Base-by-base conservation (phyloP, 2,329 filamentous ascomycete species). In the Penicillium digitatum region DNA sequence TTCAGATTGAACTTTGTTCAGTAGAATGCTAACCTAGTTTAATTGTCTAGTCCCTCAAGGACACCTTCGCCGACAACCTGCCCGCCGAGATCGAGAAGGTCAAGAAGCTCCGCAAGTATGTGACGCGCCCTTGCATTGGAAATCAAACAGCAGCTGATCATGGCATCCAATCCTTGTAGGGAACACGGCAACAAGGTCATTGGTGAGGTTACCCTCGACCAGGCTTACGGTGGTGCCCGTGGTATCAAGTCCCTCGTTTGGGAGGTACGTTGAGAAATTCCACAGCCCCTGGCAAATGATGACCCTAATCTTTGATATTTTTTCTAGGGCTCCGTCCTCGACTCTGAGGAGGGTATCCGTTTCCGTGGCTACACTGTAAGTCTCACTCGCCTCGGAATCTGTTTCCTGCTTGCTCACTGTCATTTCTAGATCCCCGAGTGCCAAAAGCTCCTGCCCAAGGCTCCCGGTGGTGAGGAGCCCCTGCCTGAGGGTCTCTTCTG, bases 401-500 rank as follows among this genome's bases (percentile, higher is more conserved):
- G 3, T 20, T 43, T 27, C 18, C 10, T 9, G n/a, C 12, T 26
- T 56, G 53, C 63, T 66, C 67, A 59, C 71, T 53, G 3, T 18
- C 9, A 38, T 26, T 10, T 38, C 18, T 66, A 84, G 81, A 99
- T 99, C 71, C 94, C 94, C 69, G 94, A 99, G 80, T 96, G 92
- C 86, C 94, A 97, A 84, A 82, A 96, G 79, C 81, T 96, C 70
- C 90, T 99, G 56, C 94, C 94, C 78, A 96, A 95, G 84, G 94
- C 93, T 61, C 90, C 92, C 63, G 94, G 94, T 72, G 94, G 94
- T 81, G 85, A 91, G 77, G 93, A 99, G 84, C 94, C 94, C 74
- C 87, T 99, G 54, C 94, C 94, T 58, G 94, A 99, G 85, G 92
- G 93, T 85, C 91, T 99, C 75, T 99, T 99, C 89, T 99, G 94